Evolutionary conservation across 192 early-diverging fungal genomes (phyloP).

Genomic region (Backusella australiensis): DNA sequence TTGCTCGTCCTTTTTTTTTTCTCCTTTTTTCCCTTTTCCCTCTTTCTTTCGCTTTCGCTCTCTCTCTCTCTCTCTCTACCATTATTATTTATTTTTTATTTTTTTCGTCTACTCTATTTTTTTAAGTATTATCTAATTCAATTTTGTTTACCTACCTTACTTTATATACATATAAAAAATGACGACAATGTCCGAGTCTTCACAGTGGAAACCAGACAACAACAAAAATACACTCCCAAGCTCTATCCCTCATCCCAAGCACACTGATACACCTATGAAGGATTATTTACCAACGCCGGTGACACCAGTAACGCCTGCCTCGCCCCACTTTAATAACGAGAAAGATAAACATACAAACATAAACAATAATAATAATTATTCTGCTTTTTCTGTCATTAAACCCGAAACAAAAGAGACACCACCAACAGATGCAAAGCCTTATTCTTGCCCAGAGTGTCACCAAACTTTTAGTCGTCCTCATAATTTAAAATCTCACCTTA

Average conservation of each 20-base stretch:
- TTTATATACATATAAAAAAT: neutral
- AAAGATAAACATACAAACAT: slow-evolving; percentile 1
- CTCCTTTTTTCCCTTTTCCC: neutral
- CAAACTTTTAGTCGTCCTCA: slow-evolving; percentile 27
- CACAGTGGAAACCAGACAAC: neutral
- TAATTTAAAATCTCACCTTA: slow-evolving; percentile 35
- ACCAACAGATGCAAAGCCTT: slow-evolving; percentile 18
- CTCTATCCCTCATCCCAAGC: neutral
- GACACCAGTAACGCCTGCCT: slow-evolving; percentile 4
- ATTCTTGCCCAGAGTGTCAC: slow-evolving; percentile 24
- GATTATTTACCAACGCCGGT: slow-evolving; percentile 17
- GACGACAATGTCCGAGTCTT: neutral
- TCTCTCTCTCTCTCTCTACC: neutral
- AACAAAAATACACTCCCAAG: slow-evolving; percentile 3
- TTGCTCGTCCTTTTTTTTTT: neutral
- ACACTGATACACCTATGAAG: slow-evolving; percentile 10
- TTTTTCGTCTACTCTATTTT: neutral
- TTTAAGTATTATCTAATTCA: neutral
- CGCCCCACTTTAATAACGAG: neutral
- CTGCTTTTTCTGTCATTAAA: slow-evolving; percentile 7
- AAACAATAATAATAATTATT: slow-evolving; percentile 12
- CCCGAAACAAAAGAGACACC: neutral
- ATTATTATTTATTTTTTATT: neutral
- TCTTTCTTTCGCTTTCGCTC: neutral
- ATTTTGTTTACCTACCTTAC: neutral